phyloP scores from a whole-genome alignment of 345 rosid genomes.

The Citrus trifoliata region DNA sequence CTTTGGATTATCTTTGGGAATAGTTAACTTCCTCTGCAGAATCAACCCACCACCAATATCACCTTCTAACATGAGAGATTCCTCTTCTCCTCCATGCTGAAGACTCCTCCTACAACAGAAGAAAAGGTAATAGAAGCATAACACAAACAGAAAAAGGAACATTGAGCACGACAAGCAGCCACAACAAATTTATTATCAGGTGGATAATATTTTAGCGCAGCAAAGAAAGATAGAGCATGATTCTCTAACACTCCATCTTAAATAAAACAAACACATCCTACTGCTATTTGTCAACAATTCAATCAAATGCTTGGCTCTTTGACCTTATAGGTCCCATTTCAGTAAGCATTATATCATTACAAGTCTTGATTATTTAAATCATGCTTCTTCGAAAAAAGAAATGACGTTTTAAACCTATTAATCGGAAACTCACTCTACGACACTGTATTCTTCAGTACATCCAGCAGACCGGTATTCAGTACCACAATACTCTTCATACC shows the following conservation, averaged over 20 bases:
- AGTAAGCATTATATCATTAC: neutral
- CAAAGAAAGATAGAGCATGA: neutral
- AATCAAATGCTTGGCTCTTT: neutral
- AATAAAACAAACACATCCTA: neutral
- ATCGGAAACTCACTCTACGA: slow-evolving; percentile 59
- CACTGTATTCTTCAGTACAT: slow-evolving; percentile 74
- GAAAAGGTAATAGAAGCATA: neutral
- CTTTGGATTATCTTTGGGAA: slow-evolving; percentile 44
- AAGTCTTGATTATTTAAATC: neutral
- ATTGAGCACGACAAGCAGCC: neutral
- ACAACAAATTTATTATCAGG: neutral
- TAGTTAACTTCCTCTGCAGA: slow-evolving; percentile 49
- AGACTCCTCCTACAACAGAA: slow-evolving; percentile 55
- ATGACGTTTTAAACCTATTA: neutral
- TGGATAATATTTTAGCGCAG: neutral
- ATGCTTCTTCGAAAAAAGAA: neutral
- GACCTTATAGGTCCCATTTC: neutral
- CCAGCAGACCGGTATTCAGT: slow-evolving; percentile 90
- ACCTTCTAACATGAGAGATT: slow-evolving; percentile 64
- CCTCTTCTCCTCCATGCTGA: slow-evolving; percentile 77
- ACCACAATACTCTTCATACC: slow-evolving; percentile 89
- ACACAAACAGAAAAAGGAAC: neutral
- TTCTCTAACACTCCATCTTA: neutral
- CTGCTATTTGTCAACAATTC: neutral
- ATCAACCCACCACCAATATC: slow-evolving; percentile 80